phyloP scores from a whole-genome alignment of 208 protist genomes.

The Leishmania aethiopica region DNA sequence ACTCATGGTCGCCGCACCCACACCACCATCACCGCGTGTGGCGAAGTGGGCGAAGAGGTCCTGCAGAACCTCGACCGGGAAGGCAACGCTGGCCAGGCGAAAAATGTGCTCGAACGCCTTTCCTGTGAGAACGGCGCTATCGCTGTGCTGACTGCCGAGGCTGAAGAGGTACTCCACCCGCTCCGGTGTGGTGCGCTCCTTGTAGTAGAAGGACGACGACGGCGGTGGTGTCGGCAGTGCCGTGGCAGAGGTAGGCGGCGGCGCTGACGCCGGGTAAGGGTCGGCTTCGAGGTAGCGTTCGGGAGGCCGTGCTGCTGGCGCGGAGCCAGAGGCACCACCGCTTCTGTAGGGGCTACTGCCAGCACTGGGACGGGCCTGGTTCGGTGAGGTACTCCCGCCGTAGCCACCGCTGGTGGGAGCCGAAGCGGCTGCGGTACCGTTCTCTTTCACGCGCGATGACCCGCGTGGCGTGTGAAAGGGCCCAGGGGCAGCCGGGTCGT shows the following conservation, averaged over 20 bases:
- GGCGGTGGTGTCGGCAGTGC: not conserved
- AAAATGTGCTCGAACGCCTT: constrained; percentile 65
- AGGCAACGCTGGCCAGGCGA: constrained; percentile 51
- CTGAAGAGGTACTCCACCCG: constrained; percentile 66
- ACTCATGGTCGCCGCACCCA: constrained; percentile 31
- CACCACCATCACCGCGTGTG: constrained; percentile 1
- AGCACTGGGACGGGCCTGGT: not conserved
- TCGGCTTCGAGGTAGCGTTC: not conserved
- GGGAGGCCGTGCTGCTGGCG: not conserved
- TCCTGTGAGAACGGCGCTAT: constrained; percentile 17
- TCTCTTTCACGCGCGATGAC: not conserved
- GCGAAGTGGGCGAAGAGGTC: constrained; percentile 67
- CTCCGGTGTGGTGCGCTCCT: constrained; percentile 56
- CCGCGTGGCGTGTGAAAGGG: not conserved
- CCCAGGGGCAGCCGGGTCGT: not conserved
- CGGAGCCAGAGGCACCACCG: not conserved
- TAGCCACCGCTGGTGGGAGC: constrained; percentile 1
- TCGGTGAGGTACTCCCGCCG: constrained; percentile 12
- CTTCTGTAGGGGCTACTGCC: constrained; percentile 16
- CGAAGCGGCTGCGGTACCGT: not conserved
- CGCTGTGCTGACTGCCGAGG: constrained; percentile 25
- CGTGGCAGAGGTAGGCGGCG: not conserved
- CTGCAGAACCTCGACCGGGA: constrained; percentile 55
- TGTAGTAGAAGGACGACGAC: constrained; percentile 37
- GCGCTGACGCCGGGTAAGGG: constrained; percentile 17